Evolutionary conservation across 257 asterid genomes (phyloP).

Genomic region (Dorcoceras hygrometricum): DNA sequence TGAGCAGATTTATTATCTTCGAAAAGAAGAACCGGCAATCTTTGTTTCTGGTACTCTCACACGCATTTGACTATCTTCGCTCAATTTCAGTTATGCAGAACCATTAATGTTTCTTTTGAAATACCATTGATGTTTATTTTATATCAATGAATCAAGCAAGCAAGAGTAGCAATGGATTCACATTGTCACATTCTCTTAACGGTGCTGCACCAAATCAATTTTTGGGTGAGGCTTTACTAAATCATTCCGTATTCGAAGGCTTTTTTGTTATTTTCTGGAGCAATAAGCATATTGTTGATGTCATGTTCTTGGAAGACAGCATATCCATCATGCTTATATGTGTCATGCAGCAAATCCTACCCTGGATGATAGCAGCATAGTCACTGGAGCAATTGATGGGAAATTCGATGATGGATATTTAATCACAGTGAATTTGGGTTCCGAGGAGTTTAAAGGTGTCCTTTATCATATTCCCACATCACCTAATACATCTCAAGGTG

Average conservation of each 20-base stretch:
- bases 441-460: conserved; percentile 68
- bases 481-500: conserved; percentile 36
- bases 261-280: background rate
- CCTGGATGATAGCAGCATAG: conserved; percentile 53
- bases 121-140: conserved; percentile 12
- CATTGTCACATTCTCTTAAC: conserved; percentile 36
- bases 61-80: conserved; percentile 11
- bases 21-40: conserved; percentile 57
- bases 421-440: conserved; percentile 62
- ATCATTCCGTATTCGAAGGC: background rate
- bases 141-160: conserved; percentile 33
- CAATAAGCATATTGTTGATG: background rate
- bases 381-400: conserved; percentile 81
- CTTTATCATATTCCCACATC: conserved; percentile 62
- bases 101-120: conserved; percentile 15
- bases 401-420: conserved; percentile 87
- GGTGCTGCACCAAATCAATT: conserved; percentile 39
- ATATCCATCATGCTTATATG: conserved; percentile 5
- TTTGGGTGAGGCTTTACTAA: conserved; percentile 42
- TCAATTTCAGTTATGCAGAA: conserved; percentile 3
- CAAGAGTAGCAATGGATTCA: conserved; percentile 31
- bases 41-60: conserved; percentile 42
- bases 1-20: conserved; percentile 88
- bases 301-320: background rate
- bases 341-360: conserved; percentile 39